phyloP scores from a whole-genome alignment of 2,329 filamentous ascomycete genomes.

The Cercospora beticola region DNA sequence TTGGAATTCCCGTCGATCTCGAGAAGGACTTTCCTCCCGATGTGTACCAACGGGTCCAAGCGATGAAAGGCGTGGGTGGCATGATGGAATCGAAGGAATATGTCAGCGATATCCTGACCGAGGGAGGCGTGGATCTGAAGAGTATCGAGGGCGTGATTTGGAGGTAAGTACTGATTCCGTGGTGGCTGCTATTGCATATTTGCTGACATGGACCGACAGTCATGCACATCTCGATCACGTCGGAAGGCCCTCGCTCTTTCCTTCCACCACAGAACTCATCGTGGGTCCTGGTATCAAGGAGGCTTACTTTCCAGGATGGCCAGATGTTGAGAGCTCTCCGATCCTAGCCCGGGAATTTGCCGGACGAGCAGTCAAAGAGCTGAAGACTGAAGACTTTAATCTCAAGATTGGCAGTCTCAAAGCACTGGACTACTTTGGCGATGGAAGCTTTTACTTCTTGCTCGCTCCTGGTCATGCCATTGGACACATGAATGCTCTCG shows the following conservation, averaged over 20 bases:
- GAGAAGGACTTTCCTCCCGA: slow-evolving; percentile 5
- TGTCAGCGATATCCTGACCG: slow-evolving; percentile 41
- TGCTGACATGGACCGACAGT: slow-evolving; percentile 14
- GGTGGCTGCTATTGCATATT: not conserved
- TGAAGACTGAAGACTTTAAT: slow-evolving; percentile 31
- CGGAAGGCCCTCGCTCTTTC: slow-evolving; percentile 37
- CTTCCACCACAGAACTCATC: slow-evolving; percentile 41
- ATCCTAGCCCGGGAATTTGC: slow-evolving; percentile 42
- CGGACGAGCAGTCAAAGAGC: slow-evolving; percentile 34
- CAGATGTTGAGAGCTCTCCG: slow-evolving; percentile 37
- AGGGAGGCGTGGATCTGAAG: slow-evolving; percentile 31
- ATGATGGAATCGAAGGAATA: slow-evolving; percentile 41
- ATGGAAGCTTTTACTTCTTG: slow-evolving; percentile 55
- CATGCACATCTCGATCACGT: slow-evolving; percentile 36
- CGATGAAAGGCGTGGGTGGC: slow-evolving; percentile 12
- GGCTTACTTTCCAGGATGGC: slow-evolving; percentile 44
- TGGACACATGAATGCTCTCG: slow-evolving; percentile 49
- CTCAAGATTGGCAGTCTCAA: slow-evolving; percentile 43
- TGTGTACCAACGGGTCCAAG: not conserved
- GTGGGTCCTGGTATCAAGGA: slow-evolving; percentile 46
- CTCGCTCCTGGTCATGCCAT: slow-evolving; percentile 52
- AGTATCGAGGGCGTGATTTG: slow-evolving; percentile 37
- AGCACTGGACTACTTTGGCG: slow-evolving; percentile 53
- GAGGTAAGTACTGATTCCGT: slow-evolving; percentile 1
- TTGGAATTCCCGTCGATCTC: slow-evolving; percentile 4